Evolutionary conservation across 2,329 filamentous ascomycete genomes (phyloP), one percentile per base, ranked within the genome.

Genomic region (Epicoccum nigrum): DNA sequence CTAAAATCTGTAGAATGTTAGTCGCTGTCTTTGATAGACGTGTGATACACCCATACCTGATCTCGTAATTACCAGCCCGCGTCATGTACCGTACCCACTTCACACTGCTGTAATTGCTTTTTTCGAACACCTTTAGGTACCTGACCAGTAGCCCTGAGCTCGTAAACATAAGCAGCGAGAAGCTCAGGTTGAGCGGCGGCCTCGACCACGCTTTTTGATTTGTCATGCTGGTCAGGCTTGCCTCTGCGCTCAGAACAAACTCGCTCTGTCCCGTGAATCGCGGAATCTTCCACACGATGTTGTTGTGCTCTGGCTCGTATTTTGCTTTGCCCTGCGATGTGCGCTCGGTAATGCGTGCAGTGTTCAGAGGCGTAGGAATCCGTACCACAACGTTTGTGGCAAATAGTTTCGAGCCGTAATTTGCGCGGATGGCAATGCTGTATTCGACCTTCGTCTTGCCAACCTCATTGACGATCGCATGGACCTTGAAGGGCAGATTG

Each of bases 41-140:
- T 21, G 20, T 11, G 16, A 30, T 3, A 17, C 25, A 17, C 17
- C 57, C 66, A 25, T 62, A 95, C 87, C 92, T 83, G 72, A 99
- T 96, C 78, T 99, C 94, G 75, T 99, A 99, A 74, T 92, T 97
- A 21, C 94, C 94, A 13, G 93, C 94, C 61, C 93, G 86, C 15
- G 94, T 99, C 94, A 99, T 97, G 76, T 99, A 99, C 64, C 94
- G 82, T 64, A 99, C 94, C 94, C 94, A 99, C 76, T 99, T 99
- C 40, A 99, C 94, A 70, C 92, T 96, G 57, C 90, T 95, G 74
- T 99, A 99, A 75, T 97, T 97, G 75, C 85, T 94, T 86, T 99
- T 99, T 79, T 99, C 94, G 78, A 99, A 99, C 1, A 99, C 94
- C 77, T 99, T 99, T 51, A 99, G 77, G 74, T 99, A 99, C 41